Evolutionary conservation across 1,139 yeast genomes (phyloP), one percentile per base, ranked within the genome.

Genomic region (Yamadazyma aaseri): DNA sequence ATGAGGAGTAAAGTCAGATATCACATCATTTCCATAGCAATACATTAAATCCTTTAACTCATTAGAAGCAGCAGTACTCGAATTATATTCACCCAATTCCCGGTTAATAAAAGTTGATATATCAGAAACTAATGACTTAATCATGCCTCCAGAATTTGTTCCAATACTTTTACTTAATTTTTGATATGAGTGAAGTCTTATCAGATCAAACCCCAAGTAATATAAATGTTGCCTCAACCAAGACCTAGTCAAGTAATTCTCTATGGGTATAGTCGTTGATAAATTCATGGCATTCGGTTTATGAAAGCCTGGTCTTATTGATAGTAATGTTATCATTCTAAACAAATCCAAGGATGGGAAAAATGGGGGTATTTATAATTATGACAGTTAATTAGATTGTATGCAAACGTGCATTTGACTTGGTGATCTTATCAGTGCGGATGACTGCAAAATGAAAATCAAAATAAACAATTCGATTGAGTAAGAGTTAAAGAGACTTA

Each of bases 91-190:
- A 26, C 29, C 38, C 38, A 62, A 49, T 32, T 64, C 71, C 16
- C 50, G 39, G 40, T 58, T 60, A 26, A 67, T 50, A 38, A 65
- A 66, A n/a, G 63, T 51, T 14, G 67, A 50, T 34, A 66, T 51
- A 36, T 65, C 72, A 32, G 54, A 55, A 5, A 66, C 72, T 18
- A 63, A 48, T 5, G 53, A 48, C 44, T 66, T 67, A 31, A 66
- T 51, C 5, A 56, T 40, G 1, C 70, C 65, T 0, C 71, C 71
- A 9, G 71, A 69, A 3, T 58, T 62, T 17, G 55, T 43, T 4
- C 56, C 50, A 15, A 64, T 41, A 24, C 57, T 44, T 29, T 57
- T 53, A 29, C 60, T 56, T 32, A 67, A 56, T 44, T 58, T 59
- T 38, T 60, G 57, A 47, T 67, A 68, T 3, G 65, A 50, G 23